Evolutionary conservation across 306 rosid genomes (phyloP), one percentile per base, ranked within the genome.

Genomic region (Elaeagnus macrophylla): DNA sequence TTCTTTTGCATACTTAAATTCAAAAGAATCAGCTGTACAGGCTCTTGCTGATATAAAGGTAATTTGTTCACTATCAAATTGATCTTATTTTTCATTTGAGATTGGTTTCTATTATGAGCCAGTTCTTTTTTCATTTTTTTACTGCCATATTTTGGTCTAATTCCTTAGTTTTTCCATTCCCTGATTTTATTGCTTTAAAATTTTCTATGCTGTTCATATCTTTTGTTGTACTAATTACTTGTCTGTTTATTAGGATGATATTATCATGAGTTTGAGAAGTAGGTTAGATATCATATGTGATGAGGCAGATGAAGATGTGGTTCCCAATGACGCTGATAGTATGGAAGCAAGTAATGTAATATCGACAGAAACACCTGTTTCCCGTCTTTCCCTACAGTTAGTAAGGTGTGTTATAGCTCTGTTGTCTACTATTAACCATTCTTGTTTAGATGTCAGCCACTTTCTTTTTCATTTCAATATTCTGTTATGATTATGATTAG

Each of bases 251-350:
- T 48, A 86, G 96, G 91, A 79, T 75, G 96, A 91, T 76, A 91
- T 91, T 73, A 78, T 78, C 64, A 72, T 9, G 12, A 91, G 96
- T 78, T 72, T 91, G 71, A 89, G 62, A 46, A 84, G 97, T 80
- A 83, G 97, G 79, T 69, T 91, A 68, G 97, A 78, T 74, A 82
- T 86, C 67, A 84, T 91, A 61, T 65, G 95, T 63, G 95, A 91
- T 46, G 97, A 86, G 76, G 81, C 71, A 62, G 85, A 78, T 58
- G 76, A 66, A 68, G 83, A 80, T 66, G 61, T 73, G 14, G 61
- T 59, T 62, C 38, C 59, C 58, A 54, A 62, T 60, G 71, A 54
- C 41, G 79, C 66, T 63, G 72, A 53, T 59, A 63, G 56, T 49
- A 48, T 25, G 62, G 77, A 77, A 71, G 55, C 41, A 66, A 62